Evolutionary conservation across 805 yeast species (phyloP), one percentile per base, ranked within the genome.

Genomic region (Dipodascopsis uninucleata): DNA sequence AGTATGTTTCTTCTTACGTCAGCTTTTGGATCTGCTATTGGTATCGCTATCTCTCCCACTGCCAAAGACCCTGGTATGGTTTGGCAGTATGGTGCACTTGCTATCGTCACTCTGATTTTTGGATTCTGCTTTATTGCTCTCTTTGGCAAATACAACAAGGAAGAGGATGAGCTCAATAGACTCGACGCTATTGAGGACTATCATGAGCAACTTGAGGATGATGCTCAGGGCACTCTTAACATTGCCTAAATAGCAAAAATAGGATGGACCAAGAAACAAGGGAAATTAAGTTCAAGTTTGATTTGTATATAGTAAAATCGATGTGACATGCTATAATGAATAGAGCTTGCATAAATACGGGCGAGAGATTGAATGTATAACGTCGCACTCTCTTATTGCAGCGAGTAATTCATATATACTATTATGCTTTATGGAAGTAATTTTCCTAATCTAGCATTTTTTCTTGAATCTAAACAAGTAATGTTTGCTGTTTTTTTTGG

Each of bases 21-120:
- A 55, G 93, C 94, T n/a, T 58, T 81, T 40, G 88, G 93, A 47
- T 75, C 90, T 21, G 87, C 88, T 17, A 59, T 83, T 36, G 87
- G 89, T 58, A 79, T 80, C 63, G 85, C 87, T 10, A 68, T 82
- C 41, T 76, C 85, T 14, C 74, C 86, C 22, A 77, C 81, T 8
- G 71, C 85, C 8, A 72, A 66, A 45, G 78, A 84, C 65, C 90
- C 90, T 35, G 76, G 82, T 67, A 72, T 78, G 58, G 75, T 77
- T 36, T 80, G 86, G 85, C 74, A 77, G 59, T 84, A 77, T 64
- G 70, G 76, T 39, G 85, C 83, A 39, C 71, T 82, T 51, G 81
- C 79, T 16, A 63, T 72, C 36, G 72, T 83, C 4, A 75, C 84
- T 55, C 67, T 77, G 56, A 53, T 78, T 47, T 76, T 78, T 28